Base-by-base conservation (phyloP, 768 basidiomycete genomes). In the Boletus rubropictus region DNA sequence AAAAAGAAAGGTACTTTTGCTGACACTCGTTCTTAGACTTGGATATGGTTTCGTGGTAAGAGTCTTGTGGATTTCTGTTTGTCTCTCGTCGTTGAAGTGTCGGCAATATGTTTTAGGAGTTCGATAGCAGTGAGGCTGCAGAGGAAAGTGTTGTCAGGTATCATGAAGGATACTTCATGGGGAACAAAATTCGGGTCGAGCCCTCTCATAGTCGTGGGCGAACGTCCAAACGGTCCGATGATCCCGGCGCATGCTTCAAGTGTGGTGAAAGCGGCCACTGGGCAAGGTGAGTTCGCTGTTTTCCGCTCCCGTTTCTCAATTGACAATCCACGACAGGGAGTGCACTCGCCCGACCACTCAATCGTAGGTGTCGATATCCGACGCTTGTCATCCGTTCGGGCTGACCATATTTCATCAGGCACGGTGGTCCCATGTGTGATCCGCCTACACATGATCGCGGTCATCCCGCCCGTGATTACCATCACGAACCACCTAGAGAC, bases 1-100 rank as follows among this genome's bases (percentile, higher is more conserved):
- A 0, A 12, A 39, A 32, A 32, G 29, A 22, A n/a, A 54, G 40
- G 38, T 9, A 0, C 38, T 58, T 44, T 54, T 40, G 43, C 57
- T 54, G 40, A 47, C 31, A 12, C 36, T 22, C 41, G 21, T 15
- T 31, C 52, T 20, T 56, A 92, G 89, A 70, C 73, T 86, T 49
- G 89, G 89, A 22, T 92, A 89, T 69, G 89, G 90, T 51, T 93
- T 92, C 58, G 89, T 92, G 69, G 89, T 91, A 76, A 54, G 87
- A 72, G 22, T 25, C 12, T 12, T 11, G 10, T 2, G 7, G 10
- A 2, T 33, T 15, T 34, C 11, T 12, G 12, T 8, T 35, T 7
- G 21, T 12, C 15, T 7, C 22, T 29, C 3, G 17, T 31, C 10
- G 11, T 33, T 47, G 46, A 55, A 12, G 12, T 22, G 14, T 32